Percentiles rank a stretch among this genome's conserved stretches.
Evolutionary conservation across 2,329 filamentous ascomycete species (phyloP).

Genomic region (Fusarium mangiferae): DNA sequence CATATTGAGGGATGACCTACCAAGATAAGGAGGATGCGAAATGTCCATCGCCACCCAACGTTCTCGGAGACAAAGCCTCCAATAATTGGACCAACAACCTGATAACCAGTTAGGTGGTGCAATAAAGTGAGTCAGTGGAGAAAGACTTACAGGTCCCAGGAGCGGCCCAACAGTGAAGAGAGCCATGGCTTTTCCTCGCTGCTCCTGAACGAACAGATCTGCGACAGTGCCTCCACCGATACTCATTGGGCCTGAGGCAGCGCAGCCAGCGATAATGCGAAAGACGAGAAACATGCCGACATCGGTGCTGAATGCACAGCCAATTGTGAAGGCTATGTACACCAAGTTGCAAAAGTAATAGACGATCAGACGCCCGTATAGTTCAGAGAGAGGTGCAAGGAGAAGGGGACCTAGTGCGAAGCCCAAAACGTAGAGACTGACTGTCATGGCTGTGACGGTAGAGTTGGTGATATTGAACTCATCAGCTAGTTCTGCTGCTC

Average conservation of each 20-base stretch:
- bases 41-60: constrained; percentile 62
- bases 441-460: constrained; percentile 20
- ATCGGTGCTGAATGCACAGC: constrained; percentile 25
- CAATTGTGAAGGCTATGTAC: constrained; percentile 12
- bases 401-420: constrained; percentile 35
- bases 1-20: not conserved
- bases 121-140: accelerated
- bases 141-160: constrained; percentile 58
- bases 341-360: constrained; percentile 23
- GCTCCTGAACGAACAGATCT: constrained; percentile 15
- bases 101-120: accelerated
- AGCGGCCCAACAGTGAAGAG: constrained; percentile 70
- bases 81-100: constrained; percentile 45
- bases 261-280: constrained; percentile 28
- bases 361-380: constrained; percentile 26
- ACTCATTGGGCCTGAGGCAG: constrained; percentile 29
- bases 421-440: constrained; percentile 24
- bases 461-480: constrained; percentile 27
- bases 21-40: constrained; percentile 60
- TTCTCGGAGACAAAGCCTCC: constrained; percentile 59
- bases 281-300: constrained; percentile 31
- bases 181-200: constrained; percentile 69
- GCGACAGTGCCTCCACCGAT: constrained; percentile 33
- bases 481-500: constrained; percentile 9
- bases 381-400: constrained; percentile 32